Conservation (phyloP, 164 flowering plant genomes). For the Umbilicus rupestris region DNA sequence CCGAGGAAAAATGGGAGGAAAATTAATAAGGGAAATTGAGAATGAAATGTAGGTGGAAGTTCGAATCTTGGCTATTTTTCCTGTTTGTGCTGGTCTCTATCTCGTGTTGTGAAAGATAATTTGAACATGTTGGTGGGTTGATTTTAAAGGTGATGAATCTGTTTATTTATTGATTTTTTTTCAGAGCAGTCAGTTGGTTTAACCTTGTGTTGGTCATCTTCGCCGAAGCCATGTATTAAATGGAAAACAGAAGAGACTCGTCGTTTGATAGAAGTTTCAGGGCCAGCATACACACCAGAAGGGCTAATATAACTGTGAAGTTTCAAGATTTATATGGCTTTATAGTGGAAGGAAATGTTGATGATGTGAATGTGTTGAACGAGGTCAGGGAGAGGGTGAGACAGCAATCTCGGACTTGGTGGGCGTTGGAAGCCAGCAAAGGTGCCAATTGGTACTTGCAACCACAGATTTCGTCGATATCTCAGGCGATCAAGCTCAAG, state of each 20-base stretch:
- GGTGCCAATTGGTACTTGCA: conserved; percentile 94
- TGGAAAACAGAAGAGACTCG: conserved; percentile 37
- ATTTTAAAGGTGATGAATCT: not conserved
- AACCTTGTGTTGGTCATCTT: not conserved
- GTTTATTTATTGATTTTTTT: not conserved
- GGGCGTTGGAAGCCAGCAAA: conserved; percentile 84
- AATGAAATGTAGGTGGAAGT: not conserved
- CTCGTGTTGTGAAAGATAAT: not conserved
- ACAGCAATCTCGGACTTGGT: conserved; percentile 83
- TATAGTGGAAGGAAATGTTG: conserved; percentile 92
- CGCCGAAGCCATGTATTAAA: conserved; percentile 39
- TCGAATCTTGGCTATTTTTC: not conserved
- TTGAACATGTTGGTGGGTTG: not conserved
- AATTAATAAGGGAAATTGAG: not conserved
- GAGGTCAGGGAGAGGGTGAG: conserved; percentile 96
- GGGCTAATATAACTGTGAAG: conserved; percentile 67
- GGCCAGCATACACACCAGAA: conserved; percentile 62
- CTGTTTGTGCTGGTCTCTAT: not conserved
- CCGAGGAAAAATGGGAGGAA: not conserved
- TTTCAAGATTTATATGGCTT: conserved; percentile 94
- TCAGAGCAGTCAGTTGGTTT: too few relatives aligned
- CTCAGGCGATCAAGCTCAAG: conserved; percentile 44
- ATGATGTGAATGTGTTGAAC: conserved; percentile 87
- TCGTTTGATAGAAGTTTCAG: conserved; percentile 46
- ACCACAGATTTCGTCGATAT: conserved; percentile 38